These are phyloP conservation scores for Fusarium sp. DNA, from an alignment of 2,329 filamentous ascomycete genomes.

Conservation along the genomic window DNA sequence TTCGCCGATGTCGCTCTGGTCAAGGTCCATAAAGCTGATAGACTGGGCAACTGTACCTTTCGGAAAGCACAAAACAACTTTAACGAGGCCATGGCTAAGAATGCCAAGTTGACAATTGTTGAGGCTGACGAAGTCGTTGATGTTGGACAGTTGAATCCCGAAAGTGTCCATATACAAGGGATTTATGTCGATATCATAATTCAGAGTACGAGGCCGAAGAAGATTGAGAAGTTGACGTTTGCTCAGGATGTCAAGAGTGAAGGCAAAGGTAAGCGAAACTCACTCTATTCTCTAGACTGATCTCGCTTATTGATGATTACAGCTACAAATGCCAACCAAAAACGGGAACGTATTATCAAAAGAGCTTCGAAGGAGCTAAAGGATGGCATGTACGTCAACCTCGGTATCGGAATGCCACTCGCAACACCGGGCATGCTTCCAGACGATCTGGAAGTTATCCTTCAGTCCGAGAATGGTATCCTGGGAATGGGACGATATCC, in stretches of 20 bases:
- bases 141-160: conserved; percentile 82
- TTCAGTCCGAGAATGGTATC: conserved; percentile 83
- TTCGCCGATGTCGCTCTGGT: conserved; percentile 89
- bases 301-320: accelerated
- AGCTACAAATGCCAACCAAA: not conserved
- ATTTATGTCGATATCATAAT: conserved; percentile 90
- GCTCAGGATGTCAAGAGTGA: not conserved
- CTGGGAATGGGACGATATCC: conserved; percentile 76
- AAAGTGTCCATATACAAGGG: conserved; percentile 83
- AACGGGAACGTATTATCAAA: conserved; percentile 69
- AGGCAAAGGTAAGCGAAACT: not conserved
- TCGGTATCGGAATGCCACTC: conserved; percentile 93
- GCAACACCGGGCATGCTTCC: conserved; percentile 83
- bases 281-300: accelerated
- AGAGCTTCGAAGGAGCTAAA: conserved; percentile 88
- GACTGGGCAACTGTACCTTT: conserved; percentile 88
- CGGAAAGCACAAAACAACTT: conserved; percentile 87
- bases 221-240: conserved; percentile 75
- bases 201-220: conserved; percentile 78
- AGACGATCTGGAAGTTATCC: conserved; percentile 76
- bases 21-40: conserved; percentile 90
- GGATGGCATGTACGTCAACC: conserved; percentile 91
- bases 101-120: conserved; percentile 87
- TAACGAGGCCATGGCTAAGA: conserved; percentile 90
- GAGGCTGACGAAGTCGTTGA: conserved; percentile 92